Conservation (phyloP, 2,329 filamentous ascomycete species). For the Diaporthe helianthi region DNA sequence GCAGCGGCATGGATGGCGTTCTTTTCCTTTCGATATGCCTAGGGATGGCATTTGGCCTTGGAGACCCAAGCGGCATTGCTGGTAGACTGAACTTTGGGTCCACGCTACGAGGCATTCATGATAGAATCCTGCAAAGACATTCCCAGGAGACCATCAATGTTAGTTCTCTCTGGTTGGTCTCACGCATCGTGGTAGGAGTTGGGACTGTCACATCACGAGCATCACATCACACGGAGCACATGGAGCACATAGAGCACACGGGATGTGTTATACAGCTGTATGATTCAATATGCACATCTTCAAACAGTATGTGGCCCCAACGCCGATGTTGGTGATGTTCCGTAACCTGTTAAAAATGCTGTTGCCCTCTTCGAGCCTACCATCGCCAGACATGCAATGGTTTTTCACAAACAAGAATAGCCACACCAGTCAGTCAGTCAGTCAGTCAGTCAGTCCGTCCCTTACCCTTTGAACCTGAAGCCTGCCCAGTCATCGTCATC, state of each 20-base stretch:
- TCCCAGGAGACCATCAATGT: no score
- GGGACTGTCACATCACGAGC: not conserved
- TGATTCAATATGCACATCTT: not conserved
- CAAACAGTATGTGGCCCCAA: not conserved
- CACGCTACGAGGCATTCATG: not conserved
- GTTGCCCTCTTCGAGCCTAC: not conserved
- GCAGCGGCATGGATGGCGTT: not conserved
- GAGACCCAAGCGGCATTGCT: not conserved
- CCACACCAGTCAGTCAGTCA: no score
- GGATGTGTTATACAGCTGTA: not conserved
- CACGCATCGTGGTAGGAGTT: not conserved
- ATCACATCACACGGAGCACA: no score
- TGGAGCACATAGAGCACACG: not conserved
- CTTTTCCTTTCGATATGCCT: not conserved
- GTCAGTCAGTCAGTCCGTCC: not conserved
- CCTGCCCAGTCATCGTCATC: constrained; percentile 66
- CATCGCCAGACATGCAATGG: constrained; percentile 14
- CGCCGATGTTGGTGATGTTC: constrained; percentile 2
- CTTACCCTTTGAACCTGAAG: constrained; percentile 55
- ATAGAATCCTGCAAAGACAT: no score
- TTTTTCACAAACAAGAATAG: not conserved
- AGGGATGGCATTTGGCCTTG: not conserved
- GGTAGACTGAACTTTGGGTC: not conserved
- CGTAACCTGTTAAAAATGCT: not conserved
- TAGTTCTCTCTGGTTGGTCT: no score